phyloP scores from a whole-genome alignment of 768 basidiomycete genomes.

The Zangia roseola region DNA sequence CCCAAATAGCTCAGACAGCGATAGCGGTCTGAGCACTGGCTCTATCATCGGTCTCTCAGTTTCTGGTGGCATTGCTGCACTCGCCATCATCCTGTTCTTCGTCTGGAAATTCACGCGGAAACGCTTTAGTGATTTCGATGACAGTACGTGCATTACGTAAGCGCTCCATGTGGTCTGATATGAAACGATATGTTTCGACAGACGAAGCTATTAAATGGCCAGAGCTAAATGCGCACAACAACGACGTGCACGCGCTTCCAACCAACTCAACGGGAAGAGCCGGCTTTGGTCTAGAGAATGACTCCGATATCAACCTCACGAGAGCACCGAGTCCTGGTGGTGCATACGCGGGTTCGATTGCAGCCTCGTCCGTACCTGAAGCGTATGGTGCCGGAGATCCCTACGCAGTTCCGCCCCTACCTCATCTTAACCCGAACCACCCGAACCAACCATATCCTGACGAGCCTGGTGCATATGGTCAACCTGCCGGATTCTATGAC shows the following conservation, averaged over 20 bases:
- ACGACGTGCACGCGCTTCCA: constrained; percentile 62
- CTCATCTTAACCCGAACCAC: constrained; percentile 77
- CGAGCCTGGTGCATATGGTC: constrained; percentile 50
- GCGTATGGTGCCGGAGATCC: constrained; percentile 51
- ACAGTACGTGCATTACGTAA: constrained; percentile 53
- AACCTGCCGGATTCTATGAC: constrained; percentile 60
- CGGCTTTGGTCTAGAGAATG: constrained; percentile 62
- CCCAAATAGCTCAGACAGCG: constrained; percentile 15
- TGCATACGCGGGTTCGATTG: constrained; percentile 47
- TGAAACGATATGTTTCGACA: constrained; percentile 24
- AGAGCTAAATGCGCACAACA: constrained; percentile 69
- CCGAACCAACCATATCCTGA: constrained; percentile 76
- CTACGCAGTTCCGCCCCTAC: constrained; percentile 81
- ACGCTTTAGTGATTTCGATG: constrained; percentile 71
- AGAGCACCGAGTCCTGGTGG: constrained; percentile 46
- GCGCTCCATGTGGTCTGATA: constrained; percentile 7
- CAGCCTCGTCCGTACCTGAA: constrained; percentile 45
- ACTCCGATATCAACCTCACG: constrained; percentile 55
- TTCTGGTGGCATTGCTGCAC: constrained; percentile 71
- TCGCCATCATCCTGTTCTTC: constrained; percentile 73
- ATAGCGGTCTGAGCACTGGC: constrained; percentile 54
- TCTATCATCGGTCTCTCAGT: constrained; percentile 81
- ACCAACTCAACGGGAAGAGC: constrained; percentile 67
- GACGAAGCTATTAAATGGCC: constrained; percentile 92
- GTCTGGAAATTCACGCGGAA: constrained; percentile 87